Percentiles rank a stretch among this genome's conserved stretches.
phyloP scores from a whole-genome alignment of 352 stramenopile genomes.

The Phytophthora foliorum region DNA sequence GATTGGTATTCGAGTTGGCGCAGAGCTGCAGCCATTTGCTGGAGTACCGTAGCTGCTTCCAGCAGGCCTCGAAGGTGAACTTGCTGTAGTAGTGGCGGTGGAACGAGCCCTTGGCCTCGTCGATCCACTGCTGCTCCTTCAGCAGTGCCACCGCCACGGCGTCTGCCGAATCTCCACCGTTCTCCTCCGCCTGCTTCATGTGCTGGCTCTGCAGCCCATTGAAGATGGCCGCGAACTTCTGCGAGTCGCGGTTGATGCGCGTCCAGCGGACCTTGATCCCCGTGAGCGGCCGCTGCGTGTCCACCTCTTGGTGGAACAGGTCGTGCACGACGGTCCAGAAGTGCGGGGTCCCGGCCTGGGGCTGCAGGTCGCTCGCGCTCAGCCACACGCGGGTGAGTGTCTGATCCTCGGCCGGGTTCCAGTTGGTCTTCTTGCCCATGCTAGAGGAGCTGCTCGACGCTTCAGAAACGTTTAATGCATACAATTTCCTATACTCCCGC shows the following conservation, averaged over 20 bases:
- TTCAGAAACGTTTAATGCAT: conserved; percentile 54
- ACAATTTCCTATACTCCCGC: neutral
- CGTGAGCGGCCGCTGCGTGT: conserved; percentile 71
- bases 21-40: conserved; percentile 75
- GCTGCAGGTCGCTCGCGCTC: conserved; percentile 59
- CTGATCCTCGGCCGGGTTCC: conserved; percentile 68
- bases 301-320: conserved; percentile 74
- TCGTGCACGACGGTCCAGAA: conserved; percentile 78
- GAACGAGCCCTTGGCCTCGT: conserved; percentile 65
- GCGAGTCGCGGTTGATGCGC: conserved; percentile 82
- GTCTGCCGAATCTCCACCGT: conserved; percentile 1
- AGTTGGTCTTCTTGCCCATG: conserved; percentile 90
- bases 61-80: conserved; percentile 79
- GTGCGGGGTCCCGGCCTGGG: conserved; percentile 45
- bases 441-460: too few species aligned
- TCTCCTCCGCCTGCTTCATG: conserved; percentile 23
- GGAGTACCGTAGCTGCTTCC: conserved; percentile 71
- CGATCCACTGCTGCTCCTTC: conserved; percentile 60
- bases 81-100: conserved; percentile 59
- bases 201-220: conserved; percentile 49
- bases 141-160: conserved; percentile 18
- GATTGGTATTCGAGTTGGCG: conserved; percentile 42
- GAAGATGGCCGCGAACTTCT: conserved; percentile 71
- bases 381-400: conserved; percentile 79
- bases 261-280: conserved; percentile 87